These are phyloP conservation scores for Fusarium euwallaceae DNA, from an alignment of 2,329 filamentous ascomycete species.

Conservation along the genomic window DNA sequence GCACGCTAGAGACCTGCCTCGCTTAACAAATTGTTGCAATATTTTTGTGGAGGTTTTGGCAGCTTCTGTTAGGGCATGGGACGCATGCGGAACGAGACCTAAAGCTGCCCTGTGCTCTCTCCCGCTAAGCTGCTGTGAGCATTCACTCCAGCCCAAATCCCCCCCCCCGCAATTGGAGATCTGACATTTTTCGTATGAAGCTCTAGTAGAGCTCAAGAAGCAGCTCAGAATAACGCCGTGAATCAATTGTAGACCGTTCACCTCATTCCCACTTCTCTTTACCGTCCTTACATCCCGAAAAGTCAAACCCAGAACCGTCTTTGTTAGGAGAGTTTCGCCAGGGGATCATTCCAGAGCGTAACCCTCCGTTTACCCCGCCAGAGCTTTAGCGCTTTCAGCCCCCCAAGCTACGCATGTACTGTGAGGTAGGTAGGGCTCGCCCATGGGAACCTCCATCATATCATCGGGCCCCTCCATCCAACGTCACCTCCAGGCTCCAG, in stretches of 20 bases:
- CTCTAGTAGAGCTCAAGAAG: background rate
- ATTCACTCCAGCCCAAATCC: background rate
- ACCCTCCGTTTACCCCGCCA: slow-evolving; percentile 37
- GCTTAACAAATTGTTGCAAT: slow-evolving; percentile 39
- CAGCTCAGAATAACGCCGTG: background rate
- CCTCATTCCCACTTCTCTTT: background rate
- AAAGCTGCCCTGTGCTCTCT: slow-evolving; percentile 11
- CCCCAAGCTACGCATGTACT: background rate
- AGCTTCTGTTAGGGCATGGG: slow-evolving; percentile 41
- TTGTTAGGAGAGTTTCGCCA: background rate
- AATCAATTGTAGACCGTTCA: background rate
- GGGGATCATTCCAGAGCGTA: slow-evolving; percentile 1
- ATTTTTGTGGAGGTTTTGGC: slow-evolving; percentile 38
- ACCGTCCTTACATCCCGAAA: background rate
- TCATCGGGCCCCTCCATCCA: background rate
- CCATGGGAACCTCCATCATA: slow-evolving; percentile 18
- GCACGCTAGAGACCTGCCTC: slow-evolving; percentile 37
- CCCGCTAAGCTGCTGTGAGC: background rate
- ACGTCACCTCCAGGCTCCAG: slow-evolving; percentile 13
- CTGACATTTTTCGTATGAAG: background rate
- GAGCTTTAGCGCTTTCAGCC: slow-evolving; percentile 25
- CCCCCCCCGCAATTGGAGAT: slow-evolving; percentile 9
- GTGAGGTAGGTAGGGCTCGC: slow-evolving; percentile 16
- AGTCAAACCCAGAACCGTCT: slow-evolving; percentile 12
- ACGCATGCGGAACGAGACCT: slow-evolving; percentile 10